These are phyloP conservation scores for Sarocladiaceae sp. DNA, from an alignment of 2,329 filamentous ascomycete genomes.

Conservation along the genomic window DNA sequence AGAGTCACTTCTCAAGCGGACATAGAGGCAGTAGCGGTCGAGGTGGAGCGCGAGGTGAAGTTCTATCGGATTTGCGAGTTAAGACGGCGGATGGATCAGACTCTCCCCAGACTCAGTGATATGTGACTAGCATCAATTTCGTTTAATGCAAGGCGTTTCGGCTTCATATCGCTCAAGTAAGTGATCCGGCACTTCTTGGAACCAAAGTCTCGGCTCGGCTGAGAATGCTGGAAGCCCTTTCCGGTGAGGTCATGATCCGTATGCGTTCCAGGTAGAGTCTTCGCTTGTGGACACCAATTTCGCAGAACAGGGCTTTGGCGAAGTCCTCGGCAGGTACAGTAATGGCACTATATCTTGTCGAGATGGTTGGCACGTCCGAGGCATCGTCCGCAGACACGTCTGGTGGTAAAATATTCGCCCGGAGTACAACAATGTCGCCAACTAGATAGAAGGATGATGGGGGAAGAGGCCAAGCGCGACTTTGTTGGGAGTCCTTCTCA, in stretches of 20 bases:
- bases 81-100: constrained; percentile 2
- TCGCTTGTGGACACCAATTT: constrained; percentile 18
- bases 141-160: background rate
- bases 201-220: constrained; percentile 6
- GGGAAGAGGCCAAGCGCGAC: constrained; percentile 11
- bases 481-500: background rate
- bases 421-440: background rate
- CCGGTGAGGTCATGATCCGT: background rate
- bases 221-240: background rate
- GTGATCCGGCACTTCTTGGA: background rate
- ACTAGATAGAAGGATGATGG: background rate
- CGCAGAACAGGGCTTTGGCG: constrained; percentile 16
- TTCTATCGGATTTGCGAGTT: constrained; percentile 11
- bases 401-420: background rate
- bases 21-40: background rate
- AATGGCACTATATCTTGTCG: constrained; percentile 6
- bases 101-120: background rate
- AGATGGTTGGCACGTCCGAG: background rate
- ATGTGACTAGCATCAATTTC: background rate
- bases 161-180: background rate
- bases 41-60: constrained; percentile 9
- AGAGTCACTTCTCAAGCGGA: background rate
- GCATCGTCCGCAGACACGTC: background rate
- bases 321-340: constrained; percentile 9
- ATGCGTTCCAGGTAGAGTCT: constrained; percentile 16